phyloP scores from a whole-genome alignment of 2,329 filamentous ascomycete genomes.

The Metarhizium humberi region DNA sequence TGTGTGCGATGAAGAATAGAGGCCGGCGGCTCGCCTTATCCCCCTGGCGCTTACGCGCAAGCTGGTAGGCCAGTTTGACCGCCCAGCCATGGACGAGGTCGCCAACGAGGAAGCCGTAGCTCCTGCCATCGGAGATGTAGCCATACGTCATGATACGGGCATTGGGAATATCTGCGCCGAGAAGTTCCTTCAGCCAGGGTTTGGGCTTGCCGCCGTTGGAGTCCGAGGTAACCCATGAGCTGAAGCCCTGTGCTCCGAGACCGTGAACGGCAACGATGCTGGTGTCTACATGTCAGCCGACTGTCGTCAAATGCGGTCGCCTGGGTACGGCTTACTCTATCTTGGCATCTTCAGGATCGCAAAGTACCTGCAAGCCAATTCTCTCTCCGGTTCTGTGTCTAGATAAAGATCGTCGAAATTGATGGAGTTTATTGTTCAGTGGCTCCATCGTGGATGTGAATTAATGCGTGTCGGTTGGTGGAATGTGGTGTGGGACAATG shows the following conservation, averaged over 20 bases:
- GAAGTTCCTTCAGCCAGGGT: conserved; percentile 16
- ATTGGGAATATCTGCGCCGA: conserved; percentile 14
- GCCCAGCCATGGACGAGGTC: conserved; percentile 16
- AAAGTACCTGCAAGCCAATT: conserved; percentile 12
- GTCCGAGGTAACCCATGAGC: conserved; percentile 15
- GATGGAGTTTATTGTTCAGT: conserved; percentile 14
- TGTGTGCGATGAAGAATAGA: conserved; percentile 18
- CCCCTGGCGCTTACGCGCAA: conserved; percentile 10
- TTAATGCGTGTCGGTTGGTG: background rate
- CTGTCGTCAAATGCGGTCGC: background rate
- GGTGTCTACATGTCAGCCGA: background rate
- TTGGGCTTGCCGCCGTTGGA: conserved; percentile 10
- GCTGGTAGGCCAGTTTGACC: conserved; percentile 13
- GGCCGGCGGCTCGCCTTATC: conserved; percentile 13
- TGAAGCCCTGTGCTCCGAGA: conserved; percentile 16
- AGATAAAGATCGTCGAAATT: conserved; percentile 13
- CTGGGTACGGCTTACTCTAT: conserved; percentile 12
- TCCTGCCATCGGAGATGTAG: conserved; percentile 13
- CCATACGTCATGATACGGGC: conserved; percentile 18
- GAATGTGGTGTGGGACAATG: too few relatives aligned
- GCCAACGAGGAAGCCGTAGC: conserved; percentile 14
- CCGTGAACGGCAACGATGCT: conserved; percentile 20
- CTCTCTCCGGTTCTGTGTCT: conserved; percentile 9
- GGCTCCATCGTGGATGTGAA: conserved; percentile 6
- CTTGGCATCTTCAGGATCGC: conserved; percentile 13